phyloP scores from a whole-genome alignment of 1,284 basidiomycete genomes.

The Ganoderma lingzhi region DNA sequence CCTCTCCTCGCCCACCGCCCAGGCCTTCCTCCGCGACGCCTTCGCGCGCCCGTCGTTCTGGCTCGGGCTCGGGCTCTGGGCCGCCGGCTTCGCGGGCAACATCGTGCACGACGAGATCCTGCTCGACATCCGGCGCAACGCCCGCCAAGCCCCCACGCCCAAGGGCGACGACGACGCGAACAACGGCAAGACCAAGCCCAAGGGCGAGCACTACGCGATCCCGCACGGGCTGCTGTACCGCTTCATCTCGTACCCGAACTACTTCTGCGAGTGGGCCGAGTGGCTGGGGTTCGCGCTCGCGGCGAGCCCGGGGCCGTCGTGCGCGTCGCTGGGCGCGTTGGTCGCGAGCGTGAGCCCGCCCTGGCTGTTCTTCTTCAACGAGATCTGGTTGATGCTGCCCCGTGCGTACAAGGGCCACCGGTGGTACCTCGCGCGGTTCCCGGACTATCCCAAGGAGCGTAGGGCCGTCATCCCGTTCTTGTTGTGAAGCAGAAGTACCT shows the following conservation, averaged over 20 bases:
- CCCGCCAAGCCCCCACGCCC: constrained; percentile 37
- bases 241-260: constrained; percentile 92
- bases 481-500: constrained; percentile 25
- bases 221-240: constrained; percentile 84
- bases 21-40: constrained; percentile 48
- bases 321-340: constrained; percentile 40
- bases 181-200: constrained; percentile 32
- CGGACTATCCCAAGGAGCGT: constrained; percentile 57
- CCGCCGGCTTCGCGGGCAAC: constrained; percentile 78
- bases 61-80: constrained; percentile 72
- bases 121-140: constrained; percentile 69
- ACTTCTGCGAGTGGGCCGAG: constrained; percentile 92
- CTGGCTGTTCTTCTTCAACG: constrained; percentile 79
- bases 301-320: constrained; percentile 51
- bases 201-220: constrained; percentile 74
- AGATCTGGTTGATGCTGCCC: constrained; percentile 80
- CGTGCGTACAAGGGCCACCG: constrained; percentile 81
- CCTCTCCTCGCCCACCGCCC: constrained; percentile 62
- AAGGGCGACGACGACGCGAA: constrained; percentile 14
- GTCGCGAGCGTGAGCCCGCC: constrained; percentile 55
- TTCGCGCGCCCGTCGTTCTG: constrained; percentile 60
- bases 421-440: constrained; percentile 83
- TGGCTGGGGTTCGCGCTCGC: constrained; percentile 85
- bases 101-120: constrained; percentile 91
- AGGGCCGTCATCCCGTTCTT: constrained; percentile 59